A percentile compares a stretch with the other conserved stretches of the same genome.
Evolutionary conservation across 2,329 filamentous ascomycete genomes (phyloP).

Genomic region (Arthroderma sp.): DNA sequence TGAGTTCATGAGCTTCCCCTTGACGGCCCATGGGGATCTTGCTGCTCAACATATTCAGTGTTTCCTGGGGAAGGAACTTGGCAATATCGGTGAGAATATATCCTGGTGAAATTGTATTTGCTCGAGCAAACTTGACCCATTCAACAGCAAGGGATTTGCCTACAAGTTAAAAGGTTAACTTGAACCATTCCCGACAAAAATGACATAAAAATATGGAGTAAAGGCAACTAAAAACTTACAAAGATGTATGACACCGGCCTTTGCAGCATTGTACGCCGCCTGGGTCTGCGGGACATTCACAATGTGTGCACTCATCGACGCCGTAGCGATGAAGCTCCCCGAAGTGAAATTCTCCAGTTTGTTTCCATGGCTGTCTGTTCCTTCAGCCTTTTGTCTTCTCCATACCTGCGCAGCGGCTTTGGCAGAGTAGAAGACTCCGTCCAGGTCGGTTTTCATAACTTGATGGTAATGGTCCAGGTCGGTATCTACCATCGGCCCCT

Average conservation of each 20-base stretch:
- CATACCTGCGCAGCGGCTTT: slow-evolving; percentile 57
- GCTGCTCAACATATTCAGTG: slow-evolving; percentile 59
- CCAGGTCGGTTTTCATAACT: slow-evolving; percentile 58
- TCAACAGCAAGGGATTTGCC: slow-evolving; percentile 61
- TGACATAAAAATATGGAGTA: too few species aligned
- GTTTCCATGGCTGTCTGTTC: slow-evolving; percentile 45
- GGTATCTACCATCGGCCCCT: slow-evolving; percentile 55
- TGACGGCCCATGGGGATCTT: slow-evolving; percentile 72
- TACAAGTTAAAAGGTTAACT: slow-evolving; percentile 14
- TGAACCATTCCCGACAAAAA: too few species aligned
- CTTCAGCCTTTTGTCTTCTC: slow-evolving; percentile 55
- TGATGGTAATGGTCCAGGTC: slow-evolving; percentile 50
- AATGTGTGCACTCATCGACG: slow-evolving; percentile 66
- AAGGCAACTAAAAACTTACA: too few species aligned
- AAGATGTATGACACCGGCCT: slow-evolving; percentile 44
- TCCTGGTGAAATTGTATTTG: slow-evolving; percentile 60
- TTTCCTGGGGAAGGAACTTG: slow-evolving; percentile 50
- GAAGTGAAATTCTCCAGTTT: slow-evolving; percentile 46
- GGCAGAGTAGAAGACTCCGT: slow-evolving; percentile 67
- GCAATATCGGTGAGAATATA: slow-evolving; percentile 66
- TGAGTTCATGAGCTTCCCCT: slow-evolving; percentile 60
- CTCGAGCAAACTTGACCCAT: slow-evolving; percentile 62
- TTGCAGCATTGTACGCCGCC: slow-evolving; percentile 60
- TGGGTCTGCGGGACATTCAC: slow-evolving; percentile 66
- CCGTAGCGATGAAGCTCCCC: slow-evolving; percentile 65